phyloP scores from a whole-genome alignment of 345 rosid genomes.

The Clarkia xantiana region DNA sequence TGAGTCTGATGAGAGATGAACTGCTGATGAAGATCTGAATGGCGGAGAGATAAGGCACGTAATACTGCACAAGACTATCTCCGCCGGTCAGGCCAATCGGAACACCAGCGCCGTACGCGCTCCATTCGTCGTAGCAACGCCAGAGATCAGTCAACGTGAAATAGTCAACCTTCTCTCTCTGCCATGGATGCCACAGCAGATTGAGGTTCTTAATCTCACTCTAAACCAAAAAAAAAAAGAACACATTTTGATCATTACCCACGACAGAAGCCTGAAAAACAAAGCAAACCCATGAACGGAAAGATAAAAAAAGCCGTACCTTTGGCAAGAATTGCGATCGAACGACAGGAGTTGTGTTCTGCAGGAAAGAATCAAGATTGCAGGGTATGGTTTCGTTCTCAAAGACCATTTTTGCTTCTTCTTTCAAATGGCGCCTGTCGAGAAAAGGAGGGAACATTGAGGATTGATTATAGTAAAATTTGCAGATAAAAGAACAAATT shows the following conservation, averaged over 20 bases:
- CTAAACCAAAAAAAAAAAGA: conserved; percentile 23
- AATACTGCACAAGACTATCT: conserved; percentile 86
- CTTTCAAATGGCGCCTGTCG: conserved; percentile 13
- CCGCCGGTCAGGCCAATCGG: conserved; percentile 50
- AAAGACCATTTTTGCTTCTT: conserved; percentile 34
- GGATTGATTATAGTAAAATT: neutral
- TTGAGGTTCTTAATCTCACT: conserved; percentile 71
- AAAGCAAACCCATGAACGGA: neutral
- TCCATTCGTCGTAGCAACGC: conserved; percentile 93
- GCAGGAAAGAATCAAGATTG: conserved; percentile 75
- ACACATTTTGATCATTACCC: neutral
- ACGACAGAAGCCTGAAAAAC: neutral
- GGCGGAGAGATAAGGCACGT: conserved; percentile 94
- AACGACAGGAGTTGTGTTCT: conserved; percentile 63
- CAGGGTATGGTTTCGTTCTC: conserved; percentile 56
- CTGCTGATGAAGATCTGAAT: conserved; percentile 84
- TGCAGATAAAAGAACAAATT: conserved; percentile 10
- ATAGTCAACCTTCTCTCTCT: conserved; percentile 76
- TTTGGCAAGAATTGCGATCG: conserved; percentile 74
- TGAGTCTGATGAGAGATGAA: conserved; percentile 48
- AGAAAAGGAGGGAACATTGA: conserved; percentile 13
- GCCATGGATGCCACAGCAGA: conserved; percentile 85
- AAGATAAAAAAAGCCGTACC: conserved; percentile 45
- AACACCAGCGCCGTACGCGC: conserved; percentile 98
- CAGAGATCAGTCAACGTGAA: conserved; percentile 77